Conservation (phyloP, 768 basidiomycete species). For the Calocybe cyanea region DNA sequence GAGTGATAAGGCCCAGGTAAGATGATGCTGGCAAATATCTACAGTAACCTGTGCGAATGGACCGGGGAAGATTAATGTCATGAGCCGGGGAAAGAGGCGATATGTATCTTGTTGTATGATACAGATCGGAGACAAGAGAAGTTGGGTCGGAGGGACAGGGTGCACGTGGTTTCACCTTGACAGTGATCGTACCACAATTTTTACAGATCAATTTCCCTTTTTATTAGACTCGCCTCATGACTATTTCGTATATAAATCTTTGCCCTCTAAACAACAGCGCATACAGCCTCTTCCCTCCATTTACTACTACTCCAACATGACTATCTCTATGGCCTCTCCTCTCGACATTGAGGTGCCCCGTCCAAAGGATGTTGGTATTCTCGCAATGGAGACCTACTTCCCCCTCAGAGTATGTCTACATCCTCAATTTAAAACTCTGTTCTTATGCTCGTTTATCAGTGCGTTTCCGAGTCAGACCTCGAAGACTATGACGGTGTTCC, state of each 20-base stretch:
- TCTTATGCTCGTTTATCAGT: constrained; percentile 42
- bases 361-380: constrained; percentile 92
- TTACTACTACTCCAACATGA: constrained; percentile 28
- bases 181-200: constrained; percentile 43
- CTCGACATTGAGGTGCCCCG: constrained; percentile 45
- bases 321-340: constrained; percentile 32
- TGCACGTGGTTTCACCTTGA: no score
- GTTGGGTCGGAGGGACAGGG: neutral
- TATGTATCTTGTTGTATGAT: no score
- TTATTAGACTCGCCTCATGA: constrained; percentile 33
- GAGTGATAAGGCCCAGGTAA: no score
- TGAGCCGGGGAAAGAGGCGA: no score
- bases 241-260: constrained; percentile 30
- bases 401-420: constrained; percentile 63
- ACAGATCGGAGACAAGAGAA: neutral
- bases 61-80: no score
- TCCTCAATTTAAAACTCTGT: constrained; percentile 2
- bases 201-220: constrained; percentile 28
- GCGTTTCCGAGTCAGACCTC: constrained; percentile 93
- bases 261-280: constrained; percentile 1
- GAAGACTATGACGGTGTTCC: constrained; percentile 93
- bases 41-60: no score
- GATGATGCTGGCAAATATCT: no score
- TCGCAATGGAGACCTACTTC: constrained; percentile 93
- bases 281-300: constrained; percentile 14